phyloP scores from a whole-genome alignment of 306 rosid genomes.

The Castanea crenata region DNA sequence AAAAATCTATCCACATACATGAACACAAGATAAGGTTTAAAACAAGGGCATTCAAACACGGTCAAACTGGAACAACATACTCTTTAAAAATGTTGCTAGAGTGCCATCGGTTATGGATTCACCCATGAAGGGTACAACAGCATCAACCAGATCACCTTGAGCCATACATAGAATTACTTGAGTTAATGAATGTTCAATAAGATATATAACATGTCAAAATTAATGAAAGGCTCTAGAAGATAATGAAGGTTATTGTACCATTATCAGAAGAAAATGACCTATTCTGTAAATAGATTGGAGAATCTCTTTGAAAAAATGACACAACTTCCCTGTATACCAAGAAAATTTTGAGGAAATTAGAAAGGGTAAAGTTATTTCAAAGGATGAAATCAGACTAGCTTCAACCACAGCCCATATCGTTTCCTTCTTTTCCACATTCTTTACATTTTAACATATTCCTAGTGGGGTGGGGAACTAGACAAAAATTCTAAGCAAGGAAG shows the following conservation, averaged over 20 bases:
- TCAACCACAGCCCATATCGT: background rate
- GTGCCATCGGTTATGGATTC: slow-evolving; percentile 66
- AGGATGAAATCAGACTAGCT: background rate
- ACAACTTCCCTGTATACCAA: slow-evolving; percentile 24
- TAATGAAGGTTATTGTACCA: slow-evolving; percentile 31
- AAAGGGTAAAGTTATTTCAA: background rate
- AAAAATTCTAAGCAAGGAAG: background rate
- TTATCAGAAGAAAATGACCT: slow-evolving; percentile 51
- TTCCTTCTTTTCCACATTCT: background rate
- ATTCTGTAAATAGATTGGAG: slow-evolving; percentile 15
- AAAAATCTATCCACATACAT: background rate
- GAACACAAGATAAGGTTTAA: background rate
- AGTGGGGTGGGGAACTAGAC: no score
- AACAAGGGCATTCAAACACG: background rate
- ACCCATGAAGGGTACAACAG: slow-evolving; percentile 68
- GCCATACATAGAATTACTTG: background rate
- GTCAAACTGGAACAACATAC: slow-evolving; percentile 31
- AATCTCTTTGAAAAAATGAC: slow-evolving; percentile 22
- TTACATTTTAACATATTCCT: background rate
- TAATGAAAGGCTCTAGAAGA: background rate
- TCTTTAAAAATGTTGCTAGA: slow-evolving; percentile 53
- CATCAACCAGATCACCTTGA: slow-evolving; percentile 60
- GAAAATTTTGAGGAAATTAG: background rate
- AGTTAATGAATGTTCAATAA: slow-evolving; percentile 3
- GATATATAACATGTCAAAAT: background rate